Conservation (phyloP, 441 rosid genomes). For the Populus trichocarpa region DNA sequence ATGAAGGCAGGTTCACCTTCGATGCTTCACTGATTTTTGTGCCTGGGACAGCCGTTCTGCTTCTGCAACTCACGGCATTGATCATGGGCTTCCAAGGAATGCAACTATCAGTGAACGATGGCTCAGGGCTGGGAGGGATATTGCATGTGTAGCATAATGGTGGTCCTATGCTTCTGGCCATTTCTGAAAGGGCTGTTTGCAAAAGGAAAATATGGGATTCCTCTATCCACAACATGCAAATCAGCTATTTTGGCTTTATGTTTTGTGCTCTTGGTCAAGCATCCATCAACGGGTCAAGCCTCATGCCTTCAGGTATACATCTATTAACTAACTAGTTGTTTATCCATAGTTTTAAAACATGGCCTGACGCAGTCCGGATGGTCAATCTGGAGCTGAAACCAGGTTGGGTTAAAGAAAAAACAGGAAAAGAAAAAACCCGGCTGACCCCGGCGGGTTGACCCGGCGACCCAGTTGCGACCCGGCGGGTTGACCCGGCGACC, state of each 20-base stretch:
- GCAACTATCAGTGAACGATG: slow-evolving; percentile 2
- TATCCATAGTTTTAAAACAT: too few relatives aligned
- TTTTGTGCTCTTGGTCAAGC: slow-evolving; percentile 18
- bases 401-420: too few relatives aligned
- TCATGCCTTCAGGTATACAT: neutral
- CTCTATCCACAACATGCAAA: slow-evolving; percentile 30
- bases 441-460: too few relatives aligned
- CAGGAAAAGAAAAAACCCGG: too few relatives aligned
- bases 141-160: slow-evolving; percentile 21
- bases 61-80: slow-evolving; percentile 37
- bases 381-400: too few relatives aligned
- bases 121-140: slow-evolving; percentile 33
- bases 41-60: slow-evolving; percentile 52
- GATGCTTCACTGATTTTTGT: slow-evolving; percentile 42
- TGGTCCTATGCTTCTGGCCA: slow-evolving; percentile 36
- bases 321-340: too few relatives aligned
- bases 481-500: too few relatives aligned
- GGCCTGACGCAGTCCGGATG: too few relatives aligned
- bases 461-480: too few relatives aligned
- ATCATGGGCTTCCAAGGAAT: slow-evolving; percentile 15
- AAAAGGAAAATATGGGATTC: slow-evolving; percentile 56
- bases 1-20: slow-evolving; percentile 37
- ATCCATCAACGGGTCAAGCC: neutral
- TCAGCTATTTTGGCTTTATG: slow-evolving; percentile 26
- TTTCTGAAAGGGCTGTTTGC: slow-evolving; percentile 39